Base-by-base conservation (phyloP, 345 rosid species). In the Lenwebbia sp. region DNA sequence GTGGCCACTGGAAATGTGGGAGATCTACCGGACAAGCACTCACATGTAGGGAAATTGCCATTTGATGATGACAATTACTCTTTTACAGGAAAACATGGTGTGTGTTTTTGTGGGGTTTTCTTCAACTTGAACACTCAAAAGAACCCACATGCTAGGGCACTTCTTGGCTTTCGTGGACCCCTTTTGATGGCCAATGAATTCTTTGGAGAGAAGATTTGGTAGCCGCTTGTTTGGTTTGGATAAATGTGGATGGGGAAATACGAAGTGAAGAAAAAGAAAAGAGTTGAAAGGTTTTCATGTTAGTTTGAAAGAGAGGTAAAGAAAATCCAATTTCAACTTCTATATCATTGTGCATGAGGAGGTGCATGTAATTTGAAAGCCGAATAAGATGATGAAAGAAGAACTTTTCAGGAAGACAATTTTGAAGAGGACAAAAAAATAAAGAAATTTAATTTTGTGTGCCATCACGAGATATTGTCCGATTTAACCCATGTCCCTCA, bases 11-110 rank as follows among this genome's bases (percentile, higher is more conserved):
- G 88, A 86, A 88, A 84, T 92, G 94, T 90, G 84, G 88, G 90
- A 83, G 87, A 88, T 89, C 94, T 82, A 91, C 93, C 92, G 86
- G 87, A 87, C 94, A 82, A 54, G 87, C 78, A 52, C 47, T 70
- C 81, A 70, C 81, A 70, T 33, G 81, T 70, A 10, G 81, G 65
- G 65, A 53, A 37, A 51, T 12, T 44, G 83, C 82, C 52, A 54
- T 30, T 52, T 50, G 57, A 85, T 85, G 83, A 65, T 85, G 83
- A 75, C 28, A 23, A 76, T 17, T 40, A 51, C 70, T 56, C 25
- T 21, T 54, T 85, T 5, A 44, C 15, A 75, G 54, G 47, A 70
- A 70, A 37, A 53, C 83, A 30, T 0, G 53, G 50, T 22, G 30
- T 19, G 81, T 70, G 81, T 19, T 70, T 37, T 37, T 37, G 83